Evolutionary conservation across 352 stramenopile genomes (phyloP).

Genomic region (Globisporangium viniferum): DNA sequence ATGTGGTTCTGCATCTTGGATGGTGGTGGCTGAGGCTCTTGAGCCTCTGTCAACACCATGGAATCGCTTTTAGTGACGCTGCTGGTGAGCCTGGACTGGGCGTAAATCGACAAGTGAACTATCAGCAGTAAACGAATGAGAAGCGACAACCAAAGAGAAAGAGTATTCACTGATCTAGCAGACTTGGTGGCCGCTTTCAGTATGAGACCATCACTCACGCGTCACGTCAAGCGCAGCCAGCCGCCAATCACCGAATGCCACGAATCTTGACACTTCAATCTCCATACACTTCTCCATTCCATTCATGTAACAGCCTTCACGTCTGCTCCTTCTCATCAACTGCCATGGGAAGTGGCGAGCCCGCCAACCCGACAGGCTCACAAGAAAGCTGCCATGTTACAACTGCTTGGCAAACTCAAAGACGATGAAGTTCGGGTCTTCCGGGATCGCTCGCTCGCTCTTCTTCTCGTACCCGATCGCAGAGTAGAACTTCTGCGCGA

Average conservation of each 20-base stretch:
- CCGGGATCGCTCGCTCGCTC: conserved; percentile 26
- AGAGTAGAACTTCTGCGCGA: conserved; percentile 34
- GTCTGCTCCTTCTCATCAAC: background rate
- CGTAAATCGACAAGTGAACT: background rate
- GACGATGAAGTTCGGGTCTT: conserved; percentile 31
- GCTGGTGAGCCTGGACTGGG: background rate
- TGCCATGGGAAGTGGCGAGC: background rate
- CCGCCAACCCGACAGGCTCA: background rate
- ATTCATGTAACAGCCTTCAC: background rate
- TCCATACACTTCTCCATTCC: background rate
- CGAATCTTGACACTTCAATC: background rate
- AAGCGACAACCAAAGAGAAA: background rate
- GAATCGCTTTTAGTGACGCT: background rate
- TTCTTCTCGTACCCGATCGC: conserved; percentile 28
- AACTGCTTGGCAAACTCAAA: conserved; percentile 37
- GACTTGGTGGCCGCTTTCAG: background rate
- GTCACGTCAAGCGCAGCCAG: background rate
- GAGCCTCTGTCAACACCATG: background rate
- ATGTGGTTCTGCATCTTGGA: background rate
- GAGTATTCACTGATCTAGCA: background rate
- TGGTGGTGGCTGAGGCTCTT: background rate
- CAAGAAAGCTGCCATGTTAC: background rate
- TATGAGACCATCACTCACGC: background rate
- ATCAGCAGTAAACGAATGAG: background rate
- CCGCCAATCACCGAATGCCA: background rate